Conservation (phyloP, 805 yeast species). For the Teunomyces tritomae region DNA sequence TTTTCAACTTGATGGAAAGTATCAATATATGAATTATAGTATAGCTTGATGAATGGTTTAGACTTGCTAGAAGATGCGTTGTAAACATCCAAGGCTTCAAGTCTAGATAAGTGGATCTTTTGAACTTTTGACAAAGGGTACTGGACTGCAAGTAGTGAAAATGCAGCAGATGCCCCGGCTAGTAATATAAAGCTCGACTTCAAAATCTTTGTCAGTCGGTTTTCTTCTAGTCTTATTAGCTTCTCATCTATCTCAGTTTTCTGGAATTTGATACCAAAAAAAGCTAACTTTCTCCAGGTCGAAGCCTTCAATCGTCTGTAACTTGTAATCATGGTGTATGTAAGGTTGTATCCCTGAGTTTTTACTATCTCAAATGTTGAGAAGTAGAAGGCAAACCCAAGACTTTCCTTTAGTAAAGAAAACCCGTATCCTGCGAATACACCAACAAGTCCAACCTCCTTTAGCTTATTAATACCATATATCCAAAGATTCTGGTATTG, state of each 20-base stretch:
- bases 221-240: slow-evolving; percentile 27
- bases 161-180: slow-evolving; percentile 88
- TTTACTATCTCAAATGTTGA: slow-evolving; percentile 77
- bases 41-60: slow-evolving; percentile 45
- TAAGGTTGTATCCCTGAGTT: slow-evolving; percentile 56
- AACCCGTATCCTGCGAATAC: slow-evolving; percentile 89
- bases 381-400: slow-evolving; percentile 85
- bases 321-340: slow-evolving; percentile 44
- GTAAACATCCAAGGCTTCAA: slow-evolving; percentile 75
- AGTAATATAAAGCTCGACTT: slow-evolving; percentile 67
- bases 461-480: slow-evolving; percentile 66
- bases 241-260: slow-evolving; percentile 22
- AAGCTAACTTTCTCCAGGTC: slow-evolving; percentile 18
- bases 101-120: slow-evolving; percentile 69
- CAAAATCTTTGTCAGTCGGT: slow-evolving; percentile 47
- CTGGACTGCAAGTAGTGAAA: slow-evolving; percentile 71
- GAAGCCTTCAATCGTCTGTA: slow-evolving; percentile 40
- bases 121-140: slow-evolving; percentile 82
- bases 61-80: slow-evolving; percentile 31
- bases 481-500: slow-evolving; percentile 70
- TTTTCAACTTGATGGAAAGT: slow-evolving; percentile 61
- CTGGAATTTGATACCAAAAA: slow-evolving; percentile 12
- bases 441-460: slow-evolving; percentile 74
- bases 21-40: slow-evolving; percentile 74
- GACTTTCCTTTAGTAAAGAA: slow-evolving; percentile 70